phyloP scores from a whole-genome alignment of 1,284 basidiomycete genomes.

The Papiliotrema nemorosa region DNA sequence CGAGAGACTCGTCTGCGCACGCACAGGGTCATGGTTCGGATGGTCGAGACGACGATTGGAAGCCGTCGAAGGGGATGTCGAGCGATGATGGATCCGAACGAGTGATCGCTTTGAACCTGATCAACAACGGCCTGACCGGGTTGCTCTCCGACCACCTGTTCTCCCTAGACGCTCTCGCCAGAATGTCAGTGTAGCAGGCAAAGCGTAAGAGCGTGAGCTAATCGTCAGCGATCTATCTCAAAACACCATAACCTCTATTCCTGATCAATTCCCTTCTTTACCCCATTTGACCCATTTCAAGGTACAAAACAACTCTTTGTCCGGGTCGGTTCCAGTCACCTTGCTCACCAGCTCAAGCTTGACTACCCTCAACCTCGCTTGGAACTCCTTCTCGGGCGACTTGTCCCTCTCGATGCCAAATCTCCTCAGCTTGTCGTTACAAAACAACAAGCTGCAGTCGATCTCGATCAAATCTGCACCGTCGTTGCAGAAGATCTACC shows the following conservation, averaged over 20 bases:
- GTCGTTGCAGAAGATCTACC: conserved; percentile 7
- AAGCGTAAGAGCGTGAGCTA: background rate
- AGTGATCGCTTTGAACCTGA: conserved; percentile 11
- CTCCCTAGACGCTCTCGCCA: conserved; percentile 10
- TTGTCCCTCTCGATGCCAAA: conserved; percentile 1
- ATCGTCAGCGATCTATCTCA: conserved; percentile 16
- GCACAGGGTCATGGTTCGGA: no score
- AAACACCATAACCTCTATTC: conserved; percentile 11
- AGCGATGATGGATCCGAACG: background rate
- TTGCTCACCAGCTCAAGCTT: conserved; percentile 6
- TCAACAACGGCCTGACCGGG: conserved; percentile 9
- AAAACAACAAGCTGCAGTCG: conserved; percentile 7
- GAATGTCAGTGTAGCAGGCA: conserved; percentile 11
- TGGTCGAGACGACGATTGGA: no score
- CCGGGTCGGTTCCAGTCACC: conserved; percentile 9
- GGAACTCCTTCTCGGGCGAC: conserved; percentile 11
- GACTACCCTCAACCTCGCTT: conserved; percentile 16
- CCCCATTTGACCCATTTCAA: conserved; percentile 13
- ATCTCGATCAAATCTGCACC: conserved; percentile 1
- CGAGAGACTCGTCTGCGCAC: no score
- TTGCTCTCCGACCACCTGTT: conserved; percentile 10
- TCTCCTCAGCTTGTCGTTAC: conserved; percentile 2
- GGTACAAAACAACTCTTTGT: conserved; percentile 8
- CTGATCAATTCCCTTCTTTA: conserved; percentile 13
- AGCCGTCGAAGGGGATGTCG: no score